Evolutionary conservation across 768 basidiomycete species (phyloP), one percentile per base, ranked within the genome.

Genomic region (Hygrophorus pudorinus): DNA sequence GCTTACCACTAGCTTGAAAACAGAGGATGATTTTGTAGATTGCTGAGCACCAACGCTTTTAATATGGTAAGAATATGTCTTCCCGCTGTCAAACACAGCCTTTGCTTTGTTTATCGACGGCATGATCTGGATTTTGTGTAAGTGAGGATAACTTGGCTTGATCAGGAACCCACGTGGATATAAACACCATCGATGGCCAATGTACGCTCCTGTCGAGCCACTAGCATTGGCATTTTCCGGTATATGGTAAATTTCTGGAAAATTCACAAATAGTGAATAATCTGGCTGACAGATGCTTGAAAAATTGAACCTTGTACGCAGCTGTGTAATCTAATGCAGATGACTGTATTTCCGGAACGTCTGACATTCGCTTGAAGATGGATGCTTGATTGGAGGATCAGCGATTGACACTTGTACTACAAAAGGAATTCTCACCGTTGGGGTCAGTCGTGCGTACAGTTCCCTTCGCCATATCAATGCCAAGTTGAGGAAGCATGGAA

Each of bases 121-220:
- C 79, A 93, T 87, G 59, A 92, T 90, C 90, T 90, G 56, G 11
- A 33, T 32, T 34, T 5, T 12, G 16, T 4, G 14, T 17, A 33
- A 21, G 14, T 9, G 16, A 39, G 17, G 17, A 45, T 30, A 34
- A 10, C 8, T 33, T 21, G 29, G 13, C 5, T 14, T 38, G 5
- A 4, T 2, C 4, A 11, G 35, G 28, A 16, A 59, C 76, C 48
- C 47, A 90, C 88, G 58, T 92, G 88, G 29, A 96, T 79, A 54
- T 97, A 97, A 51, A 81, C 87, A 3, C 92, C 92, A 60, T 99
- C 96, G 49, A 98, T 88, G 11, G 94, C 93, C 1, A 99, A 73
- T 1, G 81, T 79, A 4, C 93, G 79, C 58, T 94, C 90, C 53
- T 92, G 91, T 16, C 90, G 77, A 3, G 87, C 81, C 38, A 98